These are phyloP conservation scores for Aspergillus cejpii DNA, from an alignment of 2,329 filamentous ascomycete genomes.

Conservation along the genomic window DNA sequence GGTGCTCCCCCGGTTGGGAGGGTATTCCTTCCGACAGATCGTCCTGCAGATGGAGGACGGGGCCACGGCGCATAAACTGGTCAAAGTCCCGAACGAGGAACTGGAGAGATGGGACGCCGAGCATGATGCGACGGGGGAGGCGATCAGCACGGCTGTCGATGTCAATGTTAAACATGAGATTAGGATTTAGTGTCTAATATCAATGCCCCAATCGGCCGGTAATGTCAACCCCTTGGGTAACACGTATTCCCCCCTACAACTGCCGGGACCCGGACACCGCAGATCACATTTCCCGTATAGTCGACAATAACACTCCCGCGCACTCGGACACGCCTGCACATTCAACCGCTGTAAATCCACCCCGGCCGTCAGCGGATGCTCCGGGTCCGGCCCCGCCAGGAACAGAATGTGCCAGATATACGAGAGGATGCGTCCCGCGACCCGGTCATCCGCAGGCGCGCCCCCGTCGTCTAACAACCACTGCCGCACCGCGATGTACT, in stretches of 20 bases:
- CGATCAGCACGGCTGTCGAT: neutral
- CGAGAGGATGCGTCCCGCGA: constrained; percentile 43
- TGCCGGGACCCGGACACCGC: constrained; percentile 27
- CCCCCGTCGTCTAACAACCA: constrained; percentile 45
- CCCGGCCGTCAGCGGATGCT: constrained; percentile 8
- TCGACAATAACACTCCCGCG: constrained; percentile 42
- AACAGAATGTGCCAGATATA: constrained; percentile 49
- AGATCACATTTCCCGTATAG: constrained; percentile 40
- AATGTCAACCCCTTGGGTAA: constrained; percentile 35
- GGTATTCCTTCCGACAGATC: constrained; percentile 53
- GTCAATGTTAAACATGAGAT: neutral
- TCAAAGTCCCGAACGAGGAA: constrained; percentile 49
- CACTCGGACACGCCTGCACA: constrained; percentile 31
- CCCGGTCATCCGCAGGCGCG: constrained; percentile 39
- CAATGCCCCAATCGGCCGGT: constrained; percentile 33
- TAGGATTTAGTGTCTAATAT: constrained; percentile 1
- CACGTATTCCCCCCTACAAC: constrained; percentile 37
- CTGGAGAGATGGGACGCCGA: constrained; percentile 52
- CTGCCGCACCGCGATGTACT: constrained; percentile 49
- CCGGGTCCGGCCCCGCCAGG: constrained; percentile 21
- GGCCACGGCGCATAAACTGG: constrained; percentile 45
- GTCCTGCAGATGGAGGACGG: constrained; percentile 47
- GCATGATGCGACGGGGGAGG: constrained; percentile 46
- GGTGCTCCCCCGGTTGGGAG: constrained; percentile 47
- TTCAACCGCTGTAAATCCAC: constrained; percentile 37